Conservation (phyloP, 352 stramenopile genomes). For the Phytophthora kernoviae region DNA sequence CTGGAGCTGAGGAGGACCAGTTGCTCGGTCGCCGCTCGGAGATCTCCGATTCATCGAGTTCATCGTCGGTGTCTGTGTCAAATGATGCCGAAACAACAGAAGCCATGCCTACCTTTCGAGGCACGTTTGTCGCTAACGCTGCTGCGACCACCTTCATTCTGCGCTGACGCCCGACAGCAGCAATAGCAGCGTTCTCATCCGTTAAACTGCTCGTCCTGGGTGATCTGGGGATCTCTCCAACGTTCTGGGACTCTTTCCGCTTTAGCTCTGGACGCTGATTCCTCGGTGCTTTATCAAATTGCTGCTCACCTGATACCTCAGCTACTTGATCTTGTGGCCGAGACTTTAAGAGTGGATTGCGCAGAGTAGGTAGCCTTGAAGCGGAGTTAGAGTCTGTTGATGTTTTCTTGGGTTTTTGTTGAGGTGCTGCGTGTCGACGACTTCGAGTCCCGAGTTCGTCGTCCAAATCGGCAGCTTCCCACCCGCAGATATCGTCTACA, state of each 20-base stretch:
- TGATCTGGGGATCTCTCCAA: conserved; percentile 8
- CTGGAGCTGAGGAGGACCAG: conserved; percentile 6
- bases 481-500: conserved; percentile 26
- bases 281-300: background rate
- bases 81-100: conserved; percentile 26
- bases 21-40: background rate
- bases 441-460: conserved; percentile 10
- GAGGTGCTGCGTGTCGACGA: background rate
- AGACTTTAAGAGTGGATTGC: background rate
- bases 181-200: conserved; percentile 25
- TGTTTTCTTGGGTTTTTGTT: conserved; percentile 7
- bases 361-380: background rate
- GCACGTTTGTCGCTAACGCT: conserved; percentile 15
- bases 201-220: conserved; percentile 7
- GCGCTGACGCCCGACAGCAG: conserved; percentile 22
- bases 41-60: conserved; percentile 3
- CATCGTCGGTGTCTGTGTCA: conserved; percentile 8
- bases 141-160: conserved; percentile 24
- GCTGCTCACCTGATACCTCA: conserved; percentile 1
- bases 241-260: background rate
- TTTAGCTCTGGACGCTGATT: conserved; percentile 2
- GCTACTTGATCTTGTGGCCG: background rate
- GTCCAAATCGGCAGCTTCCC: conserved; percentile 28
- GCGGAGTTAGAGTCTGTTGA: background rate
- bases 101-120: conserved; percentile 10